Evolutionary conservation across 179 eudicot species (phyloP), one percentile per base, ranked within the genome.

Genomic region (Beta corolliflora): DNA sequence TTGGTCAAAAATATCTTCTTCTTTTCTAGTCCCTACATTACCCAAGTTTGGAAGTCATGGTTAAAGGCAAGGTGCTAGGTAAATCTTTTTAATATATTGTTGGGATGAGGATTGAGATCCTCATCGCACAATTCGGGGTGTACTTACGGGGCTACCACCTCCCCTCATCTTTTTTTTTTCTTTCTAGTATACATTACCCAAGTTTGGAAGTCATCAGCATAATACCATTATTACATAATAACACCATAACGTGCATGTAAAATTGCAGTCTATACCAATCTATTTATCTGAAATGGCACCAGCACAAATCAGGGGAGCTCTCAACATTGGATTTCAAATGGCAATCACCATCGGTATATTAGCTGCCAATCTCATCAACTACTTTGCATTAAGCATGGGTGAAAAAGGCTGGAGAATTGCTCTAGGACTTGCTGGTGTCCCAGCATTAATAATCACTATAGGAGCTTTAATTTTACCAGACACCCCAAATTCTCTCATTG

Each of bases 201-300:
- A n/a, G n/a, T n/a, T n/a, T n/a, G n/a, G n/a, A n/a, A n/a, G n/a
- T 25, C 0, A 25, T 25, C 0, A 25, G 29, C 1, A 1, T 25
- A 25, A 1, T 25, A 25, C 29, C 29, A 25, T 25, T 25, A 25
- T 25, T 0, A 54, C 58, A 0, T 6, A 15, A 58, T 60, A 60
- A 10, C 44, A 73, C 9, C 12, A 29, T 50, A 16, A 63, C 14
- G 29, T 65, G 25, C 4, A 48, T 41, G 1, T 31, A 12, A 36
- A 25, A 79, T 53, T 71, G 71, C 86, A 90, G 91, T 83, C 89
- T 0, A 87, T 88, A 1, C 92, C 92, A 1, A 78, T 90, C 0
- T 90, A 90, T 75, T 73, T 90, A 23, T 88, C 92, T 0, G 92
- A 90, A 85, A 90, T 88, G 90, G 92, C 92, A 10, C 92, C 92